Conservation (phyloP, 2,329 filamentous ascomycete species). For the Hymenoscyphus infarciens region DNA sequence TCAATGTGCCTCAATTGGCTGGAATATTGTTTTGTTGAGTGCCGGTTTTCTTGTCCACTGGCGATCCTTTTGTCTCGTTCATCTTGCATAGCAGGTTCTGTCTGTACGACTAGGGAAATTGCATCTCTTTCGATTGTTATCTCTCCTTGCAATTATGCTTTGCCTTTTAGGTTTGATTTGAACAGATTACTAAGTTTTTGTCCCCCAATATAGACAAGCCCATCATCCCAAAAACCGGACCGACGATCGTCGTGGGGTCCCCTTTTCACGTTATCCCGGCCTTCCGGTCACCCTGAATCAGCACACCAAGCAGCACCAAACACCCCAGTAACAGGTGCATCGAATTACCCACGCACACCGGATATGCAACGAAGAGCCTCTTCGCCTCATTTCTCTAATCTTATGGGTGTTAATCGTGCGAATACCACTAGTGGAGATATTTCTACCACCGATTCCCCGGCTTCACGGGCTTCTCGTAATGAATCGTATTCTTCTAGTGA, state of each 20-base stretch:
- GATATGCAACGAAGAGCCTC: constrained; percentile 8
- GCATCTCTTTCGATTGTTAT: constrained; percentile 29
- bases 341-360: constrained; percentile 14
- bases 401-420: constrained; percentile 8
- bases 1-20: background rate
- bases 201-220: constrained; percentile 36
- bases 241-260: constrained; percentile 46
- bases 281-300: constrained; percentile 31
- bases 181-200: constrained; percentile 32
- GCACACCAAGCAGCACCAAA: constrained; percentile 23
- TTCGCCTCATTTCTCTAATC: constrained; percentile 9
- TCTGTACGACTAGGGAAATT: constrained; percentile 36
- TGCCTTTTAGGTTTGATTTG: constrained; percentile 26
- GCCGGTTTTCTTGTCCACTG: constrained; percentile 15
- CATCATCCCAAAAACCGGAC: constrained; percentile 38
- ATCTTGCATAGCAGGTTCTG: constrained; percentile 34
- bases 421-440: constrained; percentile 18
- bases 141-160: constrained; percentile 28
- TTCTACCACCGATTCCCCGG: constrained; percentile 7
- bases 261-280: constrained; percentile 36
- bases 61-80: constrained; percentile 2
- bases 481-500: constrained; percentile 7
- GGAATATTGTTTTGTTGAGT: constrained; percentile 22
- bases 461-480: constrained; percentile 4
- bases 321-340: constrained; percentile 12